phyloP scores from a whole-genome alignment of 192 early-diverging fungal species.

The Coemansia sp. region DNA sequence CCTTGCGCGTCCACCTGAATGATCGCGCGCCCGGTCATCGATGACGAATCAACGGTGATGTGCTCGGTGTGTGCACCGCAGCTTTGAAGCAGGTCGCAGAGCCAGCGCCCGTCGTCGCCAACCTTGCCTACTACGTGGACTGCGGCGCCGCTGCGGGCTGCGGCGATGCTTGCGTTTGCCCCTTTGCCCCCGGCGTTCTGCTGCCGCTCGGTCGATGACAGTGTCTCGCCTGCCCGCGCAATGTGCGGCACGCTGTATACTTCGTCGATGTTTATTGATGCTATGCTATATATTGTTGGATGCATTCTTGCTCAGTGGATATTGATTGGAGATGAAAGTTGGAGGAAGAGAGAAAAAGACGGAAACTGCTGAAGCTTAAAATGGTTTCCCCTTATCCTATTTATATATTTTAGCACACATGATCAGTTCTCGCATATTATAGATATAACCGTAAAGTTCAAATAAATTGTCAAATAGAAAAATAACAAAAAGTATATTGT shows the following conservation, averaged over 20 bases:
- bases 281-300: constrained; percentile 29
- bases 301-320: constrained; percentile 6
- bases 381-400: no score
- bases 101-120: constrained; percentile 79
- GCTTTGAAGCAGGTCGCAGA: constrained; percentile 61
- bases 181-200: constrained; percentile 58
- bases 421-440: no score
- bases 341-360: not conserved
- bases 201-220: constrained; percentile 26
- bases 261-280: constrained; percentile 56
- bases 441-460: no score
- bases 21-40: constrained; percentile 77
- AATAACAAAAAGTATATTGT: no score
- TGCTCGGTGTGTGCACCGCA: constrained; percentile 66
- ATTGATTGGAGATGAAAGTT: not conserved
- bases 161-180: constrained; percentile 86
- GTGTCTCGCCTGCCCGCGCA: constrained; percentile 39
- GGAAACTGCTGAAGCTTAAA: not conserved
- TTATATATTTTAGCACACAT: no score
- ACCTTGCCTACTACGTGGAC: constrained; percentile 77
- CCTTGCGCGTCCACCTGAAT: constrained; percentile 74
- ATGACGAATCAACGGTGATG: constrained; percentile 54
- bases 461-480: no score
- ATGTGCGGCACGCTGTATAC: constrained; percentile 48
- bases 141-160: constrained; percentile 66